These are phyloP conservation scores for Eucalyptus leucophloia DNA, from an alignment of 345 rosid species.

Conservation along the genomic window DNA sequence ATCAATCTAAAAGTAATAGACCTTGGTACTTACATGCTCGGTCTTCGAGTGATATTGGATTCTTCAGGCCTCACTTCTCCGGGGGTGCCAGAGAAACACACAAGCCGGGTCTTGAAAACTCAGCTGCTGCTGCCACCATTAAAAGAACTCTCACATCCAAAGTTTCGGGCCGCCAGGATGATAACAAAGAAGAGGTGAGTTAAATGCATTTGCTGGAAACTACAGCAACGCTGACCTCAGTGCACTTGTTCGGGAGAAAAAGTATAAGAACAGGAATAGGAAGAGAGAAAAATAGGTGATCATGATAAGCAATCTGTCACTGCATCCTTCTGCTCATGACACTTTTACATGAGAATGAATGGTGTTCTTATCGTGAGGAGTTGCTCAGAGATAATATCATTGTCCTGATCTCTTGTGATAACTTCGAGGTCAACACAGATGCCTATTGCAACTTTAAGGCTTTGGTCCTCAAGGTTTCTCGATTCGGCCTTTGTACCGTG, in stretches of 20 bases:
- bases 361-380: background rate
- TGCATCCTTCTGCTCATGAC: background rate
- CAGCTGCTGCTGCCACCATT: background rate
- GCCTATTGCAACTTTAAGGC: background rate
- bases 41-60: background rate
- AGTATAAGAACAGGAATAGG: background rate
- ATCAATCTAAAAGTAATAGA: background rate
- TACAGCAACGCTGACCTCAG: background rate
- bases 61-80: constrained; percentile 1
- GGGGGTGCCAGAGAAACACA: background rate
- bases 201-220: background rate
- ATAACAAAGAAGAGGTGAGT: background rate
- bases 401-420: background rate
- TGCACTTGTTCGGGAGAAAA: background rate
- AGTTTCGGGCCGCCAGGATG: background rate
- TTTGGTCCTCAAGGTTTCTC: background rate
- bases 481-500: background rate
- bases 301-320: background rate
- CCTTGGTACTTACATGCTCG: background rate
- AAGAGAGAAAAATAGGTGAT: background rate
- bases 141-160: background rate
- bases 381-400: background rate
- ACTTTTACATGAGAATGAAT: background rate
- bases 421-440: background rate
- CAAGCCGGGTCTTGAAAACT: background rate